Evolutionary conservation across 352 stramenopile genomes (phyloP).

Genomic region (Phytophthora pini): DNA sequence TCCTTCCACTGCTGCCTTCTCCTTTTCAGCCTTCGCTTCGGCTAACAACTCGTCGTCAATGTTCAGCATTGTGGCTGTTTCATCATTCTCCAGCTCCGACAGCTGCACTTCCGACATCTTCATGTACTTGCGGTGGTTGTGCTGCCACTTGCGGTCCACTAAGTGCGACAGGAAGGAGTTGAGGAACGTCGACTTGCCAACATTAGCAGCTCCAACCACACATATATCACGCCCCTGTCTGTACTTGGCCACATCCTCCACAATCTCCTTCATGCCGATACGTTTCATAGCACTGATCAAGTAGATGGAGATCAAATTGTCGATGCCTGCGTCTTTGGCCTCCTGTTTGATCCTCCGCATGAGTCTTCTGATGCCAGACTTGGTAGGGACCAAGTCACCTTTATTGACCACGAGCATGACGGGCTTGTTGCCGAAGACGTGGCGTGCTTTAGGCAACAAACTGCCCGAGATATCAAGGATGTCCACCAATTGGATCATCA

Average conservation of each 20-base stretch:
- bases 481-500: conserved; percentile 93
- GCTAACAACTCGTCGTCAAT: conserved; percentile 52
- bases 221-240: conserved; percentile 87
- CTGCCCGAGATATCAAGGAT: conserved; percentile 93
- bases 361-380: conserved; percentile 83
- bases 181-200: conserved; percentile 93
- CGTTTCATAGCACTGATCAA: conserved; percentile 87
- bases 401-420: conserved; percentile 94
- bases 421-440: conserved; percentile 91
- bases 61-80: conserved; percentile 59
- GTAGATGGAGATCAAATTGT: conserved; percentile 84
- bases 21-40: conserved; percentile 16
- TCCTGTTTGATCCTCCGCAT: conserved; percentile 82
- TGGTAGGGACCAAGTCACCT: conserved; percentile 86
- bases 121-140: conserved; percentile 90
- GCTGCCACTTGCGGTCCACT: conserved; percentile 84
- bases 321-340: conserved; percentile 73
- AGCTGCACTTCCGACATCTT: conserved; percentile 67
- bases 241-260: conserved; percentile 81
- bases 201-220: conserved; percentile 92
- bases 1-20: conserved; percentile 13
- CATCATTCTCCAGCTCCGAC: conserved; percentile 55
- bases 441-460: conserved; percentile 83
- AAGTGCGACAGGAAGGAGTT: conserved; percentile 90
- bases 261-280: conserved; percentile 88